phyloP scores from a whole-genome alignment of 2,329 filamentous ascomycete genomes.

The Nemania abortiva region DNA sequence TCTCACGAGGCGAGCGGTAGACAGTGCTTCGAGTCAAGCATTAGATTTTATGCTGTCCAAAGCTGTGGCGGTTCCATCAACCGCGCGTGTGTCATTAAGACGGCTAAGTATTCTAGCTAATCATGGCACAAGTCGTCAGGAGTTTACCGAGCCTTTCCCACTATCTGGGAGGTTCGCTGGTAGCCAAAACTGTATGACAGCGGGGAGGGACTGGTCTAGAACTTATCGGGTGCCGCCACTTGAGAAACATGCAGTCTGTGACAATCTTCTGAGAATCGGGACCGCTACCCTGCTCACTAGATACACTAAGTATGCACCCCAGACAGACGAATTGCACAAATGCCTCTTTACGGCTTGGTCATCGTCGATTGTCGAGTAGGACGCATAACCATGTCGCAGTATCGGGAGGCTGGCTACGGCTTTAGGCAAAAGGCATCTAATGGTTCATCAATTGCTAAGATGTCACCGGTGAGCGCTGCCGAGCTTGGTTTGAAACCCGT shows the following conservation, averaged over 20 bases:
- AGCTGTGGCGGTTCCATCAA: conserved; percentile 7
- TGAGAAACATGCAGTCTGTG: conserved; percentile 30
- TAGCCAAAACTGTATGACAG: conserved; percentile 28
- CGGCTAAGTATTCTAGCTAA: conserved; percentile 4
- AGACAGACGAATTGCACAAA: conserved; percentile 35
- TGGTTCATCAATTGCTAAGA: conserved; percentile 13
- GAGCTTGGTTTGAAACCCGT: conserved; percentile 4
- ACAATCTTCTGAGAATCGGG: conserved; percentile 4
- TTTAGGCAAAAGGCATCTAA: conserved; percentile 30
- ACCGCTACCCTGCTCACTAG: conserved; percentile 14
- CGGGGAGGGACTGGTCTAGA: conserved; percentile 37
- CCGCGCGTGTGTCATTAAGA: neutral
- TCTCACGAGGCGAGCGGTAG: conserved; percentile 10
- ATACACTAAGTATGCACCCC: conserved; percentile 23
- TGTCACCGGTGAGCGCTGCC: conserved; percentile 3
- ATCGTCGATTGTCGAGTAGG: neutral
- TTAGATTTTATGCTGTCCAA: neutral
- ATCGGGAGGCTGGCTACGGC: conserved; percentile 23
- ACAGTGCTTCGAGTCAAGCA: neutral
- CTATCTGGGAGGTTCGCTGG: neutral
- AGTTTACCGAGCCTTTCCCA: conserved; percentile 6
- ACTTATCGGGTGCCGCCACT: neutral
- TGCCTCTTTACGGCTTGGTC: conserved; percentile 31
- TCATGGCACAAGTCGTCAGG: neutral
- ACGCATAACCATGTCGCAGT: conserved; percentile 24